Conservation (phyloP, 352 stramenopile species). For the Halophytophthora polymorphica region DNA sequence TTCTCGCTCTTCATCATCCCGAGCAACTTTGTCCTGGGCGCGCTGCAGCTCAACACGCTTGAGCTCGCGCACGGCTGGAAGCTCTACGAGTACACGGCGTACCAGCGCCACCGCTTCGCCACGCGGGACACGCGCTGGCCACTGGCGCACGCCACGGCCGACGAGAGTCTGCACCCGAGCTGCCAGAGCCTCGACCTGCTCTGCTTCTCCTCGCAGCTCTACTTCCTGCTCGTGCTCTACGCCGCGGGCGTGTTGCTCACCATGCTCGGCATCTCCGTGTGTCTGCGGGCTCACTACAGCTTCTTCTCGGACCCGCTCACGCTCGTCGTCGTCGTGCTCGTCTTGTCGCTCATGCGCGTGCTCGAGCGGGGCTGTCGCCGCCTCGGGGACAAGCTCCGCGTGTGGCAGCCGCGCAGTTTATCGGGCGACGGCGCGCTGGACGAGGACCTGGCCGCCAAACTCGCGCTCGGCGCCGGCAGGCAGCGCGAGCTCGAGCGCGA, state of each 20-base stretch:
- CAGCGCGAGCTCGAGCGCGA: slow-evolving; percentile 95
- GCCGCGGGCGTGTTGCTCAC: slow-evolving; percentile 86
- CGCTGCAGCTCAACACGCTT: slow-evolving; percentile 94
- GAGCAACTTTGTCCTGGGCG: slow-evolving; percentile 91
- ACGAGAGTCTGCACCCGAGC: slow-evolving; percentile 92
- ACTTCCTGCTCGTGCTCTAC: slow-evolving; percentile 89
- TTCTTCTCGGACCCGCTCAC: slow-evolving; percentile 91
- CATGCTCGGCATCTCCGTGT: slow-evolving; percentile 94
- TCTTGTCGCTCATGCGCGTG: slow-evolving; percentile 74
- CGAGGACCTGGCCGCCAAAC: slow-evolving; percentile 94
- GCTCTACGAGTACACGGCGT: slow-evolving; percentile 97
- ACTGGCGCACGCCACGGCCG: slow-evolving; percentile 63
- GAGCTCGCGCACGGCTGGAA: slow-evolving; percentile 97
- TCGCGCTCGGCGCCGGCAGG: slow-evolving; percentile 91
- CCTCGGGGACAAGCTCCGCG: slow-evolving; percentile 72
- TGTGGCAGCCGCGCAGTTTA: slow-evolving; percentile 92
- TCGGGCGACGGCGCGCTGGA: slow-evolving; percentile 89
- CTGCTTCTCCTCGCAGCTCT: slow-evolving; percentile 94
- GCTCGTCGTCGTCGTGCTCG: slow-evolving; percentile 85
- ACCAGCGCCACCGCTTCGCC: slow-evolving; percentile 94
- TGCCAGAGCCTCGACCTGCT: slow-evolving; percentile 94
- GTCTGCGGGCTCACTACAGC: slow-evolving; percentile 91
- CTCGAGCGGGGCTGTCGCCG: slow-evolving; percentile 56
- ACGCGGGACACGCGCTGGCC: slow-evolving; percentile 93
- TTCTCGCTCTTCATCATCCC: slow-evolving; percentile 96